phyloP scores from a whole-genome alignment of 805 yeast genomes.

The Yarrowia yakushimensis region DNA sequence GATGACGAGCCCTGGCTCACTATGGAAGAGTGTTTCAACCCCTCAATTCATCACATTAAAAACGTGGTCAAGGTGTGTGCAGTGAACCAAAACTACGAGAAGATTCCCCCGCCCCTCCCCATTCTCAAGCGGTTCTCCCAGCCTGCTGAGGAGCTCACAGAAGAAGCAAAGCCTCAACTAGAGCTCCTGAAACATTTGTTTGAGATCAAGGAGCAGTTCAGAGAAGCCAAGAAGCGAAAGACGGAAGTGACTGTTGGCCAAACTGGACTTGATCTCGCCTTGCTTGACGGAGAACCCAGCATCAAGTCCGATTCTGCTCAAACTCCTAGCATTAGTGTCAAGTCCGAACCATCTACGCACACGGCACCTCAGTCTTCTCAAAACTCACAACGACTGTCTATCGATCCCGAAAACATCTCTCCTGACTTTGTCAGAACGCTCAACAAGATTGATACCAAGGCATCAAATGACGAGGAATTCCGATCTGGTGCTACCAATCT shows the following conservation, averaged over 20 bases:
- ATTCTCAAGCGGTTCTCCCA: slow-evolving; percentile 30
- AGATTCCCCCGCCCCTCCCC: slow-evolving; percentile 37
- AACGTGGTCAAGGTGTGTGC: slow-evolving; percentile 37
- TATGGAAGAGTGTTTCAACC: slow-evolving; percentile 35
- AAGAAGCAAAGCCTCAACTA: slow-evolving; percentile 23
- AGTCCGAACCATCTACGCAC: background rate
- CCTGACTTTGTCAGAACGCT: slow-evolving; percentile 18
- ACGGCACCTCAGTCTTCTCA: background rate
- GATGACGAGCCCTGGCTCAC: slow-evolving; percentile 32
- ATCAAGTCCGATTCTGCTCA: background rate
- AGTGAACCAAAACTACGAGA: slow-evolving; percentile 36
- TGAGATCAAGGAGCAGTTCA: slow-evolving; percentile 28
- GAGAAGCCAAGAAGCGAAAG: slow-evolving; percentile 16
- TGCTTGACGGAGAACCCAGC: slow-evolving; percentile 21
- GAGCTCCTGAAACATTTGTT: slow-evolving; percentile 27
- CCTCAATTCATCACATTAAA: slow-evolving; percentile 32
- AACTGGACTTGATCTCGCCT: slow-evolving; percentile 29
- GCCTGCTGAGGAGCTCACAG: slow-evolving; percentile 29
- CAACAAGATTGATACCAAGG: slow-evolving; percentile 22
- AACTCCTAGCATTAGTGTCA: background rate
- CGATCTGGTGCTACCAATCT: background rate
- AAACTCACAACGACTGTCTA: background rate
- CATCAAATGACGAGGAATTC: background rate
- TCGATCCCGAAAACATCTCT: slow-evolving; percentile 12
- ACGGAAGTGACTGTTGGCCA: slow-evolving; percentile 21